phyloP scores from a whole-genome alignment of 2,329 filamentous ascomycete genomes.

The Xenosphaeropsis pyriputrescens region DNA sequence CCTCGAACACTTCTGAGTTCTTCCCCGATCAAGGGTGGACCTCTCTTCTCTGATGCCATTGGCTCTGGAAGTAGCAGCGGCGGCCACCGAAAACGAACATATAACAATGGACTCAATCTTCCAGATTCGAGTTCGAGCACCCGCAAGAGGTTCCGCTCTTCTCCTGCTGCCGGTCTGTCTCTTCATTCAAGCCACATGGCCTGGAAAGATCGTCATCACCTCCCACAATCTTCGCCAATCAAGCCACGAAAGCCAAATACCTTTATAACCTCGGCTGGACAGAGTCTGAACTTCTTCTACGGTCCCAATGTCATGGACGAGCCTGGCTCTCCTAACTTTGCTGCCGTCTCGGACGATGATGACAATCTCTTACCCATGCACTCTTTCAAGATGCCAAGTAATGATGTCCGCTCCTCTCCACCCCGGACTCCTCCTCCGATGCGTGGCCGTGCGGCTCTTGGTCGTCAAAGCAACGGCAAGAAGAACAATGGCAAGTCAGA shows the following conservation, averaged over 20 bases:
- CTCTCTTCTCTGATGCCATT: conserved; percentile 74
- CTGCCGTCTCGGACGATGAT: conserved; percentile 60
- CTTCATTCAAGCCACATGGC: conserved; percentile 35
- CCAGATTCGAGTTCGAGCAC: conserved; percentile 32
- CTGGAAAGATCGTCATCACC: conserved; percentile 65
- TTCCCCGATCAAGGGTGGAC: conserved; percentile 61
- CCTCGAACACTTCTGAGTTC: conserved; percentile 54
- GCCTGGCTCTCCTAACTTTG: conserved; percentile 43
- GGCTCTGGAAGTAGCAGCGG: conserved; percentile 54
- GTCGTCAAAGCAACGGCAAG: conserved; percentile 32
- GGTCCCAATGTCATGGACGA: conserved; percentile 44
- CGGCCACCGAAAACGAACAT: conserved; percentile 49
- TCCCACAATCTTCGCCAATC: conserved; percentile 77
- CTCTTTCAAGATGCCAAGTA: conserved; percentile 47
- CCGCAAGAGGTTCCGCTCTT: conserved; percentile 56
- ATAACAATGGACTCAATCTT: conserved; percentile 42
- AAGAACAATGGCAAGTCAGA: conserved; percentile 45
- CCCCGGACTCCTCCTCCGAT: conserved; percentile 67
- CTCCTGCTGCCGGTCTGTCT: conserved; percentile 46
- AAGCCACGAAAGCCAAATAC: conserved; percentile 61
- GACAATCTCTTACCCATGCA: conserved; percentile 67
- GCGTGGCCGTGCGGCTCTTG: conserved; percentile 33
- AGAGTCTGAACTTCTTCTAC: conserved; percentile 60
- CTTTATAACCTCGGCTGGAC: conserved; percentile 57
- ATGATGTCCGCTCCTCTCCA: conserved; percentile 60